Base-by-base conservation (phyloP, 2,329 filamentous ascomycete species). In the Exserohilum turcica region DNA sequence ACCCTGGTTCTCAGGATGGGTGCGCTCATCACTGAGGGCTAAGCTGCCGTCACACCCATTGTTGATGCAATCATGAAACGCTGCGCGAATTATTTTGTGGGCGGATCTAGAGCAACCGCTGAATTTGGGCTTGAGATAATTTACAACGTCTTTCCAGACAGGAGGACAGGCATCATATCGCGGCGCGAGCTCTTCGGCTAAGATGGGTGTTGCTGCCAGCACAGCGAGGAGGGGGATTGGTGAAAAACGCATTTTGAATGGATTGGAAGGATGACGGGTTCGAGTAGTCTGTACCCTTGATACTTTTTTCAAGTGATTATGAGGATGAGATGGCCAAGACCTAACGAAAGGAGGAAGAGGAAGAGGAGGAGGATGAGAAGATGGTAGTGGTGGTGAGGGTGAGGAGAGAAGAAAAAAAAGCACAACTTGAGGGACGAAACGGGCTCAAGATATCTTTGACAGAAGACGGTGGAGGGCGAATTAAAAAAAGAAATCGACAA, bases 1-100 rank as follows among this genome's bases (percentile, higher is more conserved):
- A 0, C 80, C 80, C 3, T 56, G 61, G 59, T 84, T 74, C 35
- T 76, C 71, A 0, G 59, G n/a, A 8, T 74, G 65, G 18, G 58
- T 54, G 48, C 66, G 72, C 46, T 70, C 67, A 15, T 59, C 58
- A 3, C 56, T 56, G 9, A 68, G 51, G 28, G 68, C 62, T 9
- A 70, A 54, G 31, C 59, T 63, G 16, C 66, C 67, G 16, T 71
- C 66, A 27, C 66, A 68, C 18, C 58, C 65, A 15, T 61, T 63
- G 54, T 63, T 66, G 59, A 67, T 59, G 52, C 66, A 68, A 43
- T 70, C 66, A 19, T 71, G 66, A 46, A 70, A 70, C 6, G 64
- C 57, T 0, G 60, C 56, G 12, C 66, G 61, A 13, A 70, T 64
- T 4, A 63, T 60, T 13, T 46, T 57, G 19, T 61, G 67, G 6